Conservation (phyloP, 805 yeast species). For the Kodamaea hsintzibuensis region DNA sequence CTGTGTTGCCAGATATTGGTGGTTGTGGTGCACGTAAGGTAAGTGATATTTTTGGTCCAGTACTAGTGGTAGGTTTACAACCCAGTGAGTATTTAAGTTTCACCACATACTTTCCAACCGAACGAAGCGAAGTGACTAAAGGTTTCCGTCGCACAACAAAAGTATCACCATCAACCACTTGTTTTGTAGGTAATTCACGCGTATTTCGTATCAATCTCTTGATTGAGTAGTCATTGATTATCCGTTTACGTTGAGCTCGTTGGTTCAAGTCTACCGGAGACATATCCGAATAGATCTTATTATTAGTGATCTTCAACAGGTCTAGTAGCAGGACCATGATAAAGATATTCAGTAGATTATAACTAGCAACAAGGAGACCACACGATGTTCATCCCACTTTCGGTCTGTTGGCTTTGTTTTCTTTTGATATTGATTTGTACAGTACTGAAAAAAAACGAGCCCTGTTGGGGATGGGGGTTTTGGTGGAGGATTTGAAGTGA, state of each 20-base stretch:
- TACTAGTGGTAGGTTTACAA: background rate
- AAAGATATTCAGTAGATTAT: background rate
- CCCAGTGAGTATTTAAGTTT: conserved; percentile 1
- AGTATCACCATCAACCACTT: background rate
- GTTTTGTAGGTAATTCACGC: background rate
- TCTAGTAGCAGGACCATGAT: conserved; percentile 20
- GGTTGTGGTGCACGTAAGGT: conserved; percentile 4
- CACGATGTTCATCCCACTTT: background rate
- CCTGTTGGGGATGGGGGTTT: background rate
- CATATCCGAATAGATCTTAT: conserved; percentile 26
- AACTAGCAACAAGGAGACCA: background rate
- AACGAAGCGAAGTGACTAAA: conserved; percentile 3
- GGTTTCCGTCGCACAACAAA: conserved; percentile 4
- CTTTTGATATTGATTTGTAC: conserved; percentile 4
- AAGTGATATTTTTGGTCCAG: conserved; percentile 1
- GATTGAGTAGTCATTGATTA: conserved; percentile 19
- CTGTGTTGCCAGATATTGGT: background rate
- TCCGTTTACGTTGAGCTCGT: conserved; percentile 22
- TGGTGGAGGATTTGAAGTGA: background rate
- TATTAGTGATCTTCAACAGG: conserved; percentile 32
- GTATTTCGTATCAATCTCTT: conserved; percentile 20
- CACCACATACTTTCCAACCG: background rate
- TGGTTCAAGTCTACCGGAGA: conserved; percentile 18
- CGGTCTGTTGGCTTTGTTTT: conserved; percentile 2
- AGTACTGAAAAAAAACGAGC: conserved; percentile 5